Percentiles rank a stretch among this genome's conserved stretches.
Conservation (phyloP, 2,329 filamentous ascomycete species). For the Arthrobotrys pseudoclavata region DNA sequence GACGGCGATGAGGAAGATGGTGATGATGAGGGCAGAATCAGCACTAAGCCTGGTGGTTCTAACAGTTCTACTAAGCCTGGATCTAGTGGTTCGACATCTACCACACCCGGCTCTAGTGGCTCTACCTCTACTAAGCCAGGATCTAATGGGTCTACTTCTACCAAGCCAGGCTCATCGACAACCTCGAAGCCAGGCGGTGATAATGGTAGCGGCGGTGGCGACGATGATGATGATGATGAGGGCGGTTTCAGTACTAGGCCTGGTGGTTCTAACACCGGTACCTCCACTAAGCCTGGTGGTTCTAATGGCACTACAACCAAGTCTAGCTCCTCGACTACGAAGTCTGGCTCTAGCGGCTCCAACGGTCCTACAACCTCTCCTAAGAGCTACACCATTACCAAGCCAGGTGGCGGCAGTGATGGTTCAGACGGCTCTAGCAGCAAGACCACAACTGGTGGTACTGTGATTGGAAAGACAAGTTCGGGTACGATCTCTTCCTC, state of each 20-base stretch:
- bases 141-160: not conserved
- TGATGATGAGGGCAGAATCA: too few species aligned
- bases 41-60: too few species aligned
- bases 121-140: not conserved
- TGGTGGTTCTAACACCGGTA: not conserved
- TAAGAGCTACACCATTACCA: not conserved
- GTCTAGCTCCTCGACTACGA: not conserved
- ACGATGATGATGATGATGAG: too few species aligned
- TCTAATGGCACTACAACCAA: not conserved
- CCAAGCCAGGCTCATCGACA: not conserved
- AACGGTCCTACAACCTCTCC: not conserved
- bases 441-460: conserved; percentile 3
- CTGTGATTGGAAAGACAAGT: not conserved
- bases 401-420: not conserved
- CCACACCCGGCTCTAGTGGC: not conserved
- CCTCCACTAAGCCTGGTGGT: not conserved
- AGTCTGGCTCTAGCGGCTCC: not conserved
- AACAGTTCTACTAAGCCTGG: too few species aligned
- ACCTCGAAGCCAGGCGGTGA: too few species aligned
- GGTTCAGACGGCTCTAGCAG: not conserved
- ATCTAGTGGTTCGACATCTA: too few species aligned
- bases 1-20: too few species aligned
- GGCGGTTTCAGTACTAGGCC: not conserved
- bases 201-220: too few species aligned
- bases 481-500: not conserved